Base-by-base conservation (phyloP, 345 rosid species). In the Salix brachista region DNA sequence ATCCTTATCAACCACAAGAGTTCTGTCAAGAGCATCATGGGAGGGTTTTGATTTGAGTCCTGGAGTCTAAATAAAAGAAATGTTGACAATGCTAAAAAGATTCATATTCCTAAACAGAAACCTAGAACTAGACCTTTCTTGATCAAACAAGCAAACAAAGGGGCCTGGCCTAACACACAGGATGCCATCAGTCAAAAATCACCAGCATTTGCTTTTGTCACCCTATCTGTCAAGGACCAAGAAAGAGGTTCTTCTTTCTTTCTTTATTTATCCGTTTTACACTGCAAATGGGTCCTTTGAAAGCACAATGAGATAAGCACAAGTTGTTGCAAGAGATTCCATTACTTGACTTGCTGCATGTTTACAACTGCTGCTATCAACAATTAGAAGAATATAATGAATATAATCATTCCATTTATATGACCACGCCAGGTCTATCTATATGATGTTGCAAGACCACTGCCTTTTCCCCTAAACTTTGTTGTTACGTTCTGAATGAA, bases 1-100 rank as follows among this genome's bases (percentile, higher is more conserved):
- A n/a, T 58, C 26, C 0, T 58, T 58, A 67, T 9, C 46, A 39
- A 37, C 16, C 18, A 21, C 23, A 67, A 21, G 70, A 26, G 44
- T 67, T 67, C 23, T 67, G 50, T 67, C 70, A 39, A 67, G 10
- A 67, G n/a, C 70, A 39, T 67, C 46, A 67, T 67, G 70, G 14
- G 70, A 67, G 70, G 8, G 64, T 58, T 41, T 58, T n/a, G 26
- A 67, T 39, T 56, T 23, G 28, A 67, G 41, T n/a, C 42, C 39
- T 39, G 30, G 8, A 36, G 50, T 4, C 25, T 67, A 37, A n/a
- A 67, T 39, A 67, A n/a, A 67, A 39, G 19, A 11, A 19, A 18
- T 21, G 10, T 19, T 72, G 50, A 28, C 4, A 26, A 25, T 58
- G 64, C 16, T 58, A 23, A 58, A 4, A 10, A 58, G 64, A 58